Base-by-base conservation (phyloP, 352 stramenopile species). In the Phytophthora colocasiae region DNA sequence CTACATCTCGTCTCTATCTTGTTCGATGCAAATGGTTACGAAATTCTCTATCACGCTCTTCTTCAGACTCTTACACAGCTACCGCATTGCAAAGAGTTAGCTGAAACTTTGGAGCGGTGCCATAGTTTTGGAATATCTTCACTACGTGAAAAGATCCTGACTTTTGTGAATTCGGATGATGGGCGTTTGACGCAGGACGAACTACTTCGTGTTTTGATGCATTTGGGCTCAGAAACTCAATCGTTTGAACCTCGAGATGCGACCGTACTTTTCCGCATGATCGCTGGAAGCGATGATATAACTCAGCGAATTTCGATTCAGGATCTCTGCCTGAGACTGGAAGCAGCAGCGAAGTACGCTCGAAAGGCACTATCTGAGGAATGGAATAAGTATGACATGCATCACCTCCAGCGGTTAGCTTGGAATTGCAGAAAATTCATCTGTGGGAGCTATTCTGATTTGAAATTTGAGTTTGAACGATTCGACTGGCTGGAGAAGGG, bases 401-500 rank as follows among this genome's bases (percentile, higher is more conserved):
- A 59, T 32, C 32, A 75, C 26, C 62, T 93, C 2, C 83, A 88
- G 34, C 68, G 65, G 2, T 65, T 93, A 44, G 74, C 79, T 2
- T 70, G 65, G 54, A 91, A 89, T 58, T 80, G 70, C 41, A 69
- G 83, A 41, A 80, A 80, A 32, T 57, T 92, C 15, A 40, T 84
- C 2, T 80, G 66, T 41, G 58, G 50, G 7, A 71, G 66, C 15
- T 77, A 77, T 31, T 46, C 43, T 4, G 36, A 81, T 12, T 65
- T 92, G 34, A 47, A 78, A n/a, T 24, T 50, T 27, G 69, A 75
- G 31, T 93, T 91, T 64, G 78, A 89, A 46, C 71, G 85, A 15
- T 92, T 80, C 52, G 85, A 92, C 51, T 93, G 85, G 85, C 66
- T 70, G 41, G 69, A 87, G 41, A 58, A 46, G 10, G 78, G 80